Conservation (phyloP, 306 rosid species). For the Lathyrus oleraceus region DNA sequence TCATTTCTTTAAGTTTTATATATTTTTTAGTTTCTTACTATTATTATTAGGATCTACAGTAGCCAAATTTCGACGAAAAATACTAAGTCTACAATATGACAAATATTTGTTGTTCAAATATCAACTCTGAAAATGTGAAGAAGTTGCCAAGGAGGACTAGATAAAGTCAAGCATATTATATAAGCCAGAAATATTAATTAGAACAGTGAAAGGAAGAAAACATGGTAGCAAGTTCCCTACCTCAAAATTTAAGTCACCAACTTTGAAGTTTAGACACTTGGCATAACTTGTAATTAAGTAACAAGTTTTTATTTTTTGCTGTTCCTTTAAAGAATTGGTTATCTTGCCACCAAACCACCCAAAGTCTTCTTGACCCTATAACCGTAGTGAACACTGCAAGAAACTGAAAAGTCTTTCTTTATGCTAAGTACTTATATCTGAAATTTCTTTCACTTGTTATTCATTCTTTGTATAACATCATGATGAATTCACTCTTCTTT, state of each 20-base stretch:
- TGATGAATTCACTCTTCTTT: conserved; percentile 52
- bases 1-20: background rate
- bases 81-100: too few relatives aligned
- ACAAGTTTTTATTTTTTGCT: background rate
- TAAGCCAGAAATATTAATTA: conserved; percentile 7
- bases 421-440: conserved; percentile 10
- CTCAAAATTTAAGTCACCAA: background rate
- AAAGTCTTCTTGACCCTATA: conserved; percentile 16
- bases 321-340: conserved; percentile 9
- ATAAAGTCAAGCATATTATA: conserved; percentile 35
- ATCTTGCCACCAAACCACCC: conserved; percentile 2
- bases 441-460: conserved; percentile 26
- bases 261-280: conserved; percentile 14
- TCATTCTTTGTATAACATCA: conserved; percentile 8
- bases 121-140: conserved; percentile 1
- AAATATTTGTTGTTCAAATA: too few relatives aligned
- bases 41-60: background rate
- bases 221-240: background rate
- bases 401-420: conserved; percentile 24
- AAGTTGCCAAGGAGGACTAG: background rate
- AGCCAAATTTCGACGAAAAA: background rate
- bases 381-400: conserved; percentile 27
- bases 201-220: background rate
- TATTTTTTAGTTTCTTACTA: background rate
- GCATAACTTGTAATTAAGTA: background rate